Conservation (phyloP, 306 rosid genomes). For the Styphnolobium japonicum region DNA sequence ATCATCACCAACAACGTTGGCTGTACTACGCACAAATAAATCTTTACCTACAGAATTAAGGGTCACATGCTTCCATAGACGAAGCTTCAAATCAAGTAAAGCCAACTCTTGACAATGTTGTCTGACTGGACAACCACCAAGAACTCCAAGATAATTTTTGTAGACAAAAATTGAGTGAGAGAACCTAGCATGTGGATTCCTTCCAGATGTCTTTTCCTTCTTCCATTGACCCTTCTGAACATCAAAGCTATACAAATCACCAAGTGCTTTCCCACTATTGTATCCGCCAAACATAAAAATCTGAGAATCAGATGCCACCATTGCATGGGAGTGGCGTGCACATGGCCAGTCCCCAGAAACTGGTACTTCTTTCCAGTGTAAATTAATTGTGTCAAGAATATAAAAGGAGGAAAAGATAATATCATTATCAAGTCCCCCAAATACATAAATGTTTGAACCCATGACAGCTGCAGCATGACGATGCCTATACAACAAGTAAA, state of each 20-base stretch:
- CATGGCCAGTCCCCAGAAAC: constrained; percentile 66
- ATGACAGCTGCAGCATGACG: constrained; percentile 82
- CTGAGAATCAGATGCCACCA: constrained; percentile 71
- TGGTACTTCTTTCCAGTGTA: constrained; percentile 64
- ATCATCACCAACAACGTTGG: constrained; percentile 63
- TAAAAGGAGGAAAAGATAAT: constrained; percentile 62
- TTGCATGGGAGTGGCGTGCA: constrained; percentile 90
- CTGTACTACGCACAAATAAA: constrained; percentile 89
- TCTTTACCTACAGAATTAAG: constrained; percentile 62
- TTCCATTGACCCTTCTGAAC: constrained; percentile 63
- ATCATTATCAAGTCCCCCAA: constrained; percentile 86
- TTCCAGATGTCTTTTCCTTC: constrained; percentile 63
- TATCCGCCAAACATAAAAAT: constrained; percentile 81
- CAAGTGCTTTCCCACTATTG: constrained; percentile 77
- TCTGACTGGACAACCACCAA: constrained; percentile 91
- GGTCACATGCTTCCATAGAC: constrained; percentile 63
- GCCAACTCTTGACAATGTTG: constrained; percentile 76
- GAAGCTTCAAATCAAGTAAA: constrained; percentile 67
- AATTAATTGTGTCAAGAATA: constrained; percentile 55
- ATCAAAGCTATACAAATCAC: constrained; percentile 78
- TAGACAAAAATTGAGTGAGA: constrained; percentile 86
- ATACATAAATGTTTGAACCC: constrained; percentile 75
- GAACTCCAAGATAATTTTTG: constrained; percentile 65
- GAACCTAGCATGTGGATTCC: constrained; percentile 85
- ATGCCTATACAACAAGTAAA: constrained; percentile 60